Base-by-base conservation (phyloP, 164 flowering plant species). In the Vitis labrusca region DNA sequence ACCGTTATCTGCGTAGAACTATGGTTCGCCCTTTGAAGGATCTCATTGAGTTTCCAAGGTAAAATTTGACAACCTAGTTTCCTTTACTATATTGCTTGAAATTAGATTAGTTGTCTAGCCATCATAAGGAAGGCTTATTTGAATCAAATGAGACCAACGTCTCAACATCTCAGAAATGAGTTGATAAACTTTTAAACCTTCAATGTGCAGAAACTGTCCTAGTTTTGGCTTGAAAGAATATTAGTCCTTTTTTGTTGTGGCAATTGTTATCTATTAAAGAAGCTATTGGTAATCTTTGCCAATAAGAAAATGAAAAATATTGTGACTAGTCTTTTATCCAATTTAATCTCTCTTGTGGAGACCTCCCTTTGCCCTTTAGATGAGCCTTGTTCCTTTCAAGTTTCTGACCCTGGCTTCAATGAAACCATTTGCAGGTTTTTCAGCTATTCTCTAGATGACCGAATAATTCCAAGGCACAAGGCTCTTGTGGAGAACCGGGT, bases 11-110 rank as follows among this genome's bases (percentile, higher is more conserved):
- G 81, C 79, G 98, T 69, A 84, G 90, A 76, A 87, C 79, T 19
- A 95, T 95, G 98, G 86, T 95, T 53, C 89, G 93, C 14, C 93
- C 98, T 23, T 65, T 93, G 79, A 69, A 83, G 66, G 99, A 93
- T 79, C 80, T 93, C 65, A 91, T 93, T 58, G 97, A 89, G 78
- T 95, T 93, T 78, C 98, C 98, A 23, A 92, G 99, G 99, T 93
- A 71, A 71, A 16, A 10, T 53, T 53, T 53, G 56, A 53, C n/a
- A 13, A 53, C n/a, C 56, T 3, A 53, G 56, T 13, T 53, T 19
- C 23, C 23, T 19, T 19, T 53, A 0, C 56, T 53, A 9, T 53
- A 5, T 53, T 53, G 56, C 56, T 53, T 53, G 10, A 53, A 53
- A 53, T 5, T 4, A 13, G 56, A 53, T 53, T n/a, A 2, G 44